Evolutionary conservation across 1,284 basidiomycete species (phyloP).

Genomic region (Marasmius sp.): DNA sequence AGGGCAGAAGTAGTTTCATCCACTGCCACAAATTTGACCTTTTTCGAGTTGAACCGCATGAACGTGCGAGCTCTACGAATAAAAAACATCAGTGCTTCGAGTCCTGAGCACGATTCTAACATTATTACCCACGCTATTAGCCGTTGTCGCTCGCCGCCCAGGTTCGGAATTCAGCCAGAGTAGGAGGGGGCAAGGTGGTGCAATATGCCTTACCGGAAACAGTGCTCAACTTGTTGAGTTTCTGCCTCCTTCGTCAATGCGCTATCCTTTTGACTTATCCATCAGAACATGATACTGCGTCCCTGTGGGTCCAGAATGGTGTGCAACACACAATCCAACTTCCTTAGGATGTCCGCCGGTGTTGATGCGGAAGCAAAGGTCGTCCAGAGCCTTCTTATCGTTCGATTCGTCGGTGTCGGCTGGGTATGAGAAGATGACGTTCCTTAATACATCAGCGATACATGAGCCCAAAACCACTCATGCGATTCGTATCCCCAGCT

Average conservation of each 20-base stretch:
- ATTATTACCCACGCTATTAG: constrained; percentile 35
- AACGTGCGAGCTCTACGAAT: constrained; percentile 33
- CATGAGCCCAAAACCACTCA: background rate
- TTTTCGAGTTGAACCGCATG: constrained; percentile 44
- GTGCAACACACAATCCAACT: constrained; percentile 27
- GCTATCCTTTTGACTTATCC: constrained; percentile 25
- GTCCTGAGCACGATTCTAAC: background rate
- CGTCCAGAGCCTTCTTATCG: background rate
- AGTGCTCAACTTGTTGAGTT: constrained; percentile 32
- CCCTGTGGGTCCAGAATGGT: constrained; percentile 31
- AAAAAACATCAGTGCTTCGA: background rate
- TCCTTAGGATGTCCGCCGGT: constrained; percentile 23
- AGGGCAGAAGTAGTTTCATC: constrained; percentile 57
- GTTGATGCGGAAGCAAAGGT: background rate
- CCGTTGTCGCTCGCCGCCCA: constrained; percentile 41
- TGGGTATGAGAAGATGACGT: constrained; percentile 2
- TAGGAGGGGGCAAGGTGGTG: background rate
- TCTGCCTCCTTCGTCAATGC: constrained; percentile 33
- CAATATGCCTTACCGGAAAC: constrained; percentile 27
- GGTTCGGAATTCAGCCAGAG: background rate
- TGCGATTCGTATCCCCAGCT: background rate
- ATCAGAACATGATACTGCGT: constrained; percentile 26
- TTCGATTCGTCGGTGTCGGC: background rate
- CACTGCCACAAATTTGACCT: constrained; percentile 44
- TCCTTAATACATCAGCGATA: background rate